Evolutionary conservation across 768 basidiomycete species (phyloP).

Genomic region (Trametes sanguinea): DNA sequence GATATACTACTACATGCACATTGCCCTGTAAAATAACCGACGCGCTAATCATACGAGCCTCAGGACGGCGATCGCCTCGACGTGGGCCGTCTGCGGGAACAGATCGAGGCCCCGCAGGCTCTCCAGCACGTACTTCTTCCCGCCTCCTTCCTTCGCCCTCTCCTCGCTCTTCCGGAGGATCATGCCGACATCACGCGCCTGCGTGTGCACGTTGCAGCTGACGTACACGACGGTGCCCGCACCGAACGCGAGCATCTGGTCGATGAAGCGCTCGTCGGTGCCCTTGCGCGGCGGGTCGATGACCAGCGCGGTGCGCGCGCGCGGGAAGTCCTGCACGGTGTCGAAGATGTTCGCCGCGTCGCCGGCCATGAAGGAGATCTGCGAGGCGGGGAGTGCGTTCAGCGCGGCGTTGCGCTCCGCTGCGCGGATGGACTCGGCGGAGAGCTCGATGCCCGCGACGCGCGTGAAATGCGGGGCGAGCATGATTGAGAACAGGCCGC

Average conservation of each 20-base stretch:
- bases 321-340: slow-evolving; percentile 64
- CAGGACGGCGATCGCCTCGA: slow-evolving; percentile 66
- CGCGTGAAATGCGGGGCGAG: slow-evolving; percentile 72
- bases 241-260: slow-evolving; percentile 73
- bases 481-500: slow-evolving; percentile 84
- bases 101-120: slow-evolving; percentile 88
- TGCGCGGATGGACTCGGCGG: slow-evolving; percentile 64
- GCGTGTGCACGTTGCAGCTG: slow-evolving; percentile 94
- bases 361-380: slow-evolving; percentile 72
- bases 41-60: slow-evolving; percentile 39
- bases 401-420: slow-evolving; percentile 68
- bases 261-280: slow-evolving; percentile 77
- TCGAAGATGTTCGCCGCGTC: slow-evolving; percentile 87
- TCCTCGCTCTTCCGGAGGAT: slow-evolving; percentile 53
- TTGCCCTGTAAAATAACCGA: not conserved
- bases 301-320: slow-evolving; percentile 64
- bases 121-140: slow-evolving; percentile 71
- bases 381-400: slow-evolving; percentile 56
- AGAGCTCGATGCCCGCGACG: slow-evolving; percentile 91
- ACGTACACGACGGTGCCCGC: slow-evolving; percentile 81
- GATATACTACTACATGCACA: too few species aligned
- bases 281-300: slow-evolving; percentile 96
- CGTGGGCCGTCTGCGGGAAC: slow-evolving; percentile 96
- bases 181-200: slow-evolving; percentile 83
- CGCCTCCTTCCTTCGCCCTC: slow-evolving; percentile 33